phyloP scores from a whole-genome alignment of 1,139 yeast species.

The Hyphopichia buzzinii region DNA sequence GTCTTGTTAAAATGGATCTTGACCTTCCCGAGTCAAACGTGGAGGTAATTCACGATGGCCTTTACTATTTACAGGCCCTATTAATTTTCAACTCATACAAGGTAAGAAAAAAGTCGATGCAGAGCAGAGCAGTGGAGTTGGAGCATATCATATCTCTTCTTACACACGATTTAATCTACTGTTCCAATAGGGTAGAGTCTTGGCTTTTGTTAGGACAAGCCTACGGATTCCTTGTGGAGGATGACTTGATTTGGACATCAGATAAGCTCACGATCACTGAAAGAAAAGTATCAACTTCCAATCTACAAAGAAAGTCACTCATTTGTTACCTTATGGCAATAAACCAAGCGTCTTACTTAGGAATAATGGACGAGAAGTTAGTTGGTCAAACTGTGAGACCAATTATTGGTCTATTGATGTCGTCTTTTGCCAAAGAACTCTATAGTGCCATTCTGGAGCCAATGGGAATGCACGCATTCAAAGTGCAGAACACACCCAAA shows the following conservation, averaged over 20 bases:
- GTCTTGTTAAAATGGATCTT: constrained; percentile 44
- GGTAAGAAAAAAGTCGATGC: constrained; percentile 69
- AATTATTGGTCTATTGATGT: constrained; percentile 50
- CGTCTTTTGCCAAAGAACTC: constrained; percentile 56
- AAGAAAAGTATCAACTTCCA: constrained; percentile 60
- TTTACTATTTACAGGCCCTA: constrained; percentile 73
- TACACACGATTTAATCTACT: constrained; percentile 63
- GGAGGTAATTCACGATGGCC: constrained; percentile 43
- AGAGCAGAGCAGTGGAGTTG: constrained; percentile 77
- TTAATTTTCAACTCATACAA: constrained; percentile 65
- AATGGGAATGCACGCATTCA: constrained; percentile 59
- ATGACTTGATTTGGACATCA: constrained; percentile 86
- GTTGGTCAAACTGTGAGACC: constrained; percentile 18
- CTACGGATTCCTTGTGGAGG: constrained; percentile 77
- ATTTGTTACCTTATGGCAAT: constrained; percentile 77
- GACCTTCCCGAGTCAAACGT: constrained; percentile 11
- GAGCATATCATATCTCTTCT: constrained; percentile 70
- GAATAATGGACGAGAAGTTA: neutral
- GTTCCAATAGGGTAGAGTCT: constrained; percentile 70
- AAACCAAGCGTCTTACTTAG: constrained; percentile 38
- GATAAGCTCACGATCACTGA: constrained; percentile 72
- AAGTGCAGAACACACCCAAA: constrained; percentile 34
- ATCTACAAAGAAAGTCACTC: constrained; percentile 66
- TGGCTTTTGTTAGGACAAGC: constrained; percentile 88
- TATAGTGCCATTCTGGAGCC: constrained; percentile 66